phyloP scores from a whole-genome alignment of 1,284 basidiomycete genomes.

The Heterobasidion occidentale region DNA sequence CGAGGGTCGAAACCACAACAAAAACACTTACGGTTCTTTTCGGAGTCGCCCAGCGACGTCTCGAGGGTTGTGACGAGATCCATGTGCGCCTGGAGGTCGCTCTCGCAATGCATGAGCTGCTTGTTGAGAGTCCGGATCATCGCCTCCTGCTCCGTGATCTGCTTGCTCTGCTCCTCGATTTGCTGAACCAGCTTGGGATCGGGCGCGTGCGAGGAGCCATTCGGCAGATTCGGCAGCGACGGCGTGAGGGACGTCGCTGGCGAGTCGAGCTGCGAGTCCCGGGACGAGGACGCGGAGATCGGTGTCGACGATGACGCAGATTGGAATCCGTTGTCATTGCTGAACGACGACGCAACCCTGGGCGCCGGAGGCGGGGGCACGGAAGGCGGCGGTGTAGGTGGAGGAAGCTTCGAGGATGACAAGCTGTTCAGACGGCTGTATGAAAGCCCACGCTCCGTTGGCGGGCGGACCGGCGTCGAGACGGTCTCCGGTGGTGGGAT shows the following conservation, averaged over 20 bases:
- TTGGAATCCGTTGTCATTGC: slow-evolving; percentile 30
- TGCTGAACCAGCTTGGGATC: slow-evolving; percentile 53
- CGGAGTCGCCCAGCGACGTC: slow-evolving; percentile 78
- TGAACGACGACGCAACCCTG: slow-evolving; percentile 33
- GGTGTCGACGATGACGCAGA: slow-evolving; percentile 36
- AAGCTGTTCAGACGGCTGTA: slow-evolving; percentile 51
- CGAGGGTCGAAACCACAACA: slow-evolving; percentile 7
- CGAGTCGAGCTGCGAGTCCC: slow-evolving; percentile 56
- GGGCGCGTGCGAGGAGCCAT: slow-evolving; percentile 16
- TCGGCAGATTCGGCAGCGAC: slow-evolving; percentile 26
- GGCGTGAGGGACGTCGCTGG: slow-evolving; percentile 49
- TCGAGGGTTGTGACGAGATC: slow-evolving; percentile 82
- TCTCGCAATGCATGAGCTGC: slow-evolving; percentile 85
- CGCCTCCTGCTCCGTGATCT: slow-evolving; percentile 75
- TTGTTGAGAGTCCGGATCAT: slow-evolving; percentile 93
- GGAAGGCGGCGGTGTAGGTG: slow-evolving; percentile 82
- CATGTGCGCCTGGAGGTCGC: slow-evolving; percentile 86
- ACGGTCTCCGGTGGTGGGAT: slow-evolving; percentile 37
- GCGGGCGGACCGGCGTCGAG: slow-evolving; percentile 27
- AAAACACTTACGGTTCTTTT: slow-evolving; percentile 72
- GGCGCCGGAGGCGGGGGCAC: slow-evolving; percentile 83
- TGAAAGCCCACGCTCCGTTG: slow-evolving; percentile 47
- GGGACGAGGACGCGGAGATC: slow-evolving; percentile 44
- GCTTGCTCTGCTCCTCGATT: slow-evolving; percentile 68
- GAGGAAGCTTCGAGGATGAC: slow-evolving; percentile 71